phyloP scores from a whole-genome alignment of 2,329 filamentous ascomycete species.

The Passalora sequoiae region DNA sequence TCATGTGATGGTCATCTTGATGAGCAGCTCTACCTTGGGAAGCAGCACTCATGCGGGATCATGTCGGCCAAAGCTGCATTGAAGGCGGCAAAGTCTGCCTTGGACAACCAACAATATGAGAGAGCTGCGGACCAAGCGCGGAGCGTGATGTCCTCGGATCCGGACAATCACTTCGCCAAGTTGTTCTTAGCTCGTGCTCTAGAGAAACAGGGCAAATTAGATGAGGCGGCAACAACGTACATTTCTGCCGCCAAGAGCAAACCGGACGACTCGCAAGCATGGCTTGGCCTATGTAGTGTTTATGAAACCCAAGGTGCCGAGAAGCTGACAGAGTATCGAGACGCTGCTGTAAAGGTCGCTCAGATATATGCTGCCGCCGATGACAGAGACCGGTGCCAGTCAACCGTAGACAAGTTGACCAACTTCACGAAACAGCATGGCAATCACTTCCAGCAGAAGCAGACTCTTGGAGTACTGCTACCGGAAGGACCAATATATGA shows the following conservation, averaged over 20 bases:
- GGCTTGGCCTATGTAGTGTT: conserved; percentile 81
- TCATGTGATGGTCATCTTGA: too few relatives aligned
- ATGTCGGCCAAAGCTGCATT: conserved; percentile 52
- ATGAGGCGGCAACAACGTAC: conserved; percentile 74
- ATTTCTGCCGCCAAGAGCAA: conserved; percentile 65
- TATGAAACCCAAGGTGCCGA: conserved; percentile 67
- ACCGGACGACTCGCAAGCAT: conserved; percentile 72
- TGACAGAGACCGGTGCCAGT: conserved; percentile 55
- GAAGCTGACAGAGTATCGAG: conserved; percentile 68
- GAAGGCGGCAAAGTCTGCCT: conserved; percentile 72
- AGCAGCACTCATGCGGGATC: conserved; percentile 9
- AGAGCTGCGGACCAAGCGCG: conserved; percentile 66
- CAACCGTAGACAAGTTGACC: conserved; percentile 72
- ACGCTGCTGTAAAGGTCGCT: conserved; percentile 67
- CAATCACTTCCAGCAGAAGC: conserved; percentile 66
- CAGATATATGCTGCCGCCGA: conserved; percentile 65
- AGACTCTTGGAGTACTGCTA: conserved; percentile 69
- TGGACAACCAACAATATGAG: conserved; percentile 74
- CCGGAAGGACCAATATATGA: conserved; percentile 77
- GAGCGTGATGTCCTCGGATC: conserved; percentile 64
- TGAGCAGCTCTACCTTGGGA: too few relatives aligned
- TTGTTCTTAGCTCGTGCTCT: conserved; percentile 83
- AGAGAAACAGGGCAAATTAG: conserved; percentile 66
- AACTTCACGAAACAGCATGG: conserved; percentile 69
- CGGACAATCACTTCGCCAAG: conserved; percentile 76